Evolutionary conservation across 192 early-diverging fungal genomes (phyloP).

Genomic region (Umbelopsis isabellina): DNA sequence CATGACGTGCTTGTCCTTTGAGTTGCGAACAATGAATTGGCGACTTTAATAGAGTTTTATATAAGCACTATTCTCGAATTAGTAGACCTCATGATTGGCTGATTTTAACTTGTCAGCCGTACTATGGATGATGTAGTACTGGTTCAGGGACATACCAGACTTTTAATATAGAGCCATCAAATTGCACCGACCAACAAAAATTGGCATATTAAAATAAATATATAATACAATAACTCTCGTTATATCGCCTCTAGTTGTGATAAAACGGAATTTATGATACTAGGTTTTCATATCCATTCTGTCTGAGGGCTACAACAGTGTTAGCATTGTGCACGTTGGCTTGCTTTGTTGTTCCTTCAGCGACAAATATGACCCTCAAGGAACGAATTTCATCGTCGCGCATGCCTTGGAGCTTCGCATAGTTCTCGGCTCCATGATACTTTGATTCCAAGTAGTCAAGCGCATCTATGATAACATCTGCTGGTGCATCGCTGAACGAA

Average conservation of each 20-base stretch:
- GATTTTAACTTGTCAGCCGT: too few relatives aligned
- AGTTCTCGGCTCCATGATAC: not conserved
- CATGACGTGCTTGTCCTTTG: too few relatives aligned
- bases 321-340: not conserved
- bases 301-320: not conserved
- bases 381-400: constrained; percentile 8
- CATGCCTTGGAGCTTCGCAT: not conserved
- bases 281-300: not conserved
- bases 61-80: too few relatives aligned
- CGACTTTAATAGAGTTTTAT: too few relatives aligned
- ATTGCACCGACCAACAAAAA: too few relatives aligned
- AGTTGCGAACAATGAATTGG: too few relatives aligned
- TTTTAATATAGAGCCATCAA: too few relatives aligned
- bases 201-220: too few relatives aligned
- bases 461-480: constrained; percentile 45
- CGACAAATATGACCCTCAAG: not conserved
- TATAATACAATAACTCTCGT: too few relatives aligned
- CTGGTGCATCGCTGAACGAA: constrained; percentile 50
- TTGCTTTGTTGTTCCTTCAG: not conserved
- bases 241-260: not conserved
- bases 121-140: too few relatives aligned
- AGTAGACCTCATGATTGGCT: too few relatives aligned
- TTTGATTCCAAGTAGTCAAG: constrained; percentile 22
- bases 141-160: too few relatives aligned
- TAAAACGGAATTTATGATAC: not conserved